Evolutionary conservation across 345 rosid genomes (phyloP).

Genomic region (Kernera saxatilis): DNA sequence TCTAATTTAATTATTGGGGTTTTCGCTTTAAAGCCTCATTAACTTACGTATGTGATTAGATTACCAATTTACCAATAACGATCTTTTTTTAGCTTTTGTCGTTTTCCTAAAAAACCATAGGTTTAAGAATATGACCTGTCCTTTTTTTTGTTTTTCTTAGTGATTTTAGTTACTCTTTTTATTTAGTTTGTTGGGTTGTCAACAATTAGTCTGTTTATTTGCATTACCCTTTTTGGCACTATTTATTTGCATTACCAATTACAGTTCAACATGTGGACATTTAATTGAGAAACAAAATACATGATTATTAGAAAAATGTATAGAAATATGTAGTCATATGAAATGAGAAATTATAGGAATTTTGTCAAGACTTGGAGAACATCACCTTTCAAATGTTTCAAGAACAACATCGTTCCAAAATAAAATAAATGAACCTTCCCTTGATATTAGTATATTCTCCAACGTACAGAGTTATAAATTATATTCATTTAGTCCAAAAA

Average conservation of each 20-base stretch:
- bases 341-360: conserved; percentile 4
- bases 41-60: conserved; percentile 23
- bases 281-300: not conserved
- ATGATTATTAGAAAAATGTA: not conserved
- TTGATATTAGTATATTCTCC: conserved; percentile 8
- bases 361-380: conserved; percentile 25
- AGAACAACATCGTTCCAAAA: conserved; percentile 34
- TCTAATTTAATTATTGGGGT: not conserved
- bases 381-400: conserved; percentile 9
- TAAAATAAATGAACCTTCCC: conserved; percentile 22
- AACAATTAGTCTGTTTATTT: not conserved
- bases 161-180: not conserved
- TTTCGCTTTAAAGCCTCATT: conserved; percentile 18
- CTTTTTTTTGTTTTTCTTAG: not conserved
- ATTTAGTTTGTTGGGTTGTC: not conserved
- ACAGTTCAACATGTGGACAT: not conserved
- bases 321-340: not conserved
- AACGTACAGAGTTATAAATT: not conserved
- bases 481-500: conserved; percentile 2
- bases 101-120: not conserved
- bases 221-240: not conserved
- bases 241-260: not conserved
- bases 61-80: conserved; percentile 16
- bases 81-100: conserved; percentile 27
- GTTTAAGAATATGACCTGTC: conserved; percentile 10